phyloP scores from a whole-genome alignment of 495 filamentous ascomycete species.

The Cudoniella acicularis region DNA sequence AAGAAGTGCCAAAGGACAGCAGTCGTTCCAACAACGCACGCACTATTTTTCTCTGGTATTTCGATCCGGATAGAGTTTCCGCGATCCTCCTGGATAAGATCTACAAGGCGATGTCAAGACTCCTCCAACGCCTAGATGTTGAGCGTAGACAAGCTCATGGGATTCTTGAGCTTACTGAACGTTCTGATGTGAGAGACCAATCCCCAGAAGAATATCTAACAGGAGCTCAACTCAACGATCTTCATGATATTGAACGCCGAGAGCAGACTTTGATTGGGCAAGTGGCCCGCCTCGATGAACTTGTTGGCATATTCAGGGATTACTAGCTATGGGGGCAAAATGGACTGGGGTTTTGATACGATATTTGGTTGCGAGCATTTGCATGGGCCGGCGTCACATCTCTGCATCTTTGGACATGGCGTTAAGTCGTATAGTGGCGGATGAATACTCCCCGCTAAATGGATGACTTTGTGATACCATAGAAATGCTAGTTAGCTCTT shows the following conservation, averaged over 20 bases:
- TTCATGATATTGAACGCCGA: constrained; percentile 63
- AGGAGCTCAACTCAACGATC: constrained; percentile 58
- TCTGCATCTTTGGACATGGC: constrained; percentile 18
- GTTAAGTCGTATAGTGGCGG: constrained; percentile 4
- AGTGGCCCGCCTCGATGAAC: constrained; percentile 73
- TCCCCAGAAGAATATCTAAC: constrained; percentile 69
- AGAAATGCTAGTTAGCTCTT: constrained; percentile 1
- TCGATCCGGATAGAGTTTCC: constrained; percentile 67
- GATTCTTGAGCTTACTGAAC: constrained; percentile 71
- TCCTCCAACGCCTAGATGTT: constrained; percentile 68
- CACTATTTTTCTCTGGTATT: constrained; percentile 88
- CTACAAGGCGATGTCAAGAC: constrained; percentile 87
- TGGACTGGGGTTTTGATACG: constrained; percentile 1
- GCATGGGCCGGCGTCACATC: constrained; percentile 18
- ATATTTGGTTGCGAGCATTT: constrained; percentile 11
- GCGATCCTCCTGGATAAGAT: constrained; percentile 65
- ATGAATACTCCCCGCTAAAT: neutral
- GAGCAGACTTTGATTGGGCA: constrained; percentile 77
- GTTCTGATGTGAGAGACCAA: constrained; percentile 76
- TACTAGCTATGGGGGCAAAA: constrained; percentile 31
- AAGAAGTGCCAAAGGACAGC: constrained; percentile 85
- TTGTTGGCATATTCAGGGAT: constrained; percentile 79
- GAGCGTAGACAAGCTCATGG: constrained; percentile 64
- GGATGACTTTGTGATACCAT: constrained; percentile 11
- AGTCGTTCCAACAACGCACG: constrained; percentile 59